Base-by-base conservation (phyloP, 1,284 basidiomycete genomes). In the Xerocomus nothofagi region DNA sequence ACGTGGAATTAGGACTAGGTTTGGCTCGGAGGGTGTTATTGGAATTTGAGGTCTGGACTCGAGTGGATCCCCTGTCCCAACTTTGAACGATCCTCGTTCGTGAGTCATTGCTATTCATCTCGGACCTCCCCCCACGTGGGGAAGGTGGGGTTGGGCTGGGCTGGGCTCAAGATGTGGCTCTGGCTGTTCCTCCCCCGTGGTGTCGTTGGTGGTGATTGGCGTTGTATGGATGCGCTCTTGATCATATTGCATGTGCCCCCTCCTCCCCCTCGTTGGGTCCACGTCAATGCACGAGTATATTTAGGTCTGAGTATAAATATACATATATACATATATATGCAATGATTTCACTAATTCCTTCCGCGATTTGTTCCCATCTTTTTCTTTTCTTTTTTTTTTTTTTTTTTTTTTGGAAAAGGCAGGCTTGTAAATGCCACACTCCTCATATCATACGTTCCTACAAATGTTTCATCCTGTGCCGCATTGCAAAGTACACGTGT, bases 321-420 rank as follows among this genome's bases (percentile, higher is more conserved):
- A n/a, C n/a, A n/a, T 62, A 56, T 39, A 57, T 31, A 50, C 27
- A 51, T 38, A 61, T 57, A 55, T 39, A 62, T 21, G 49, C 15
- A 34, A 49, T 41, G 20, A 37, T 27, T 44, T 48, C 30, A 29
- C 41, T 44, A 50, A 61, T 62, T 20, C n/a, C n/a, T n/a, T n/a
- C n/a, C 7, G 34, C 30, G 36, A 20, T 41, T 29, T 36, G n/a
- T n/a, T n/a, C n/a, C n/a, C n/a, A n/a, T 9, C 18, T 12, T n/a
- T 30, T 15, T 9, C 1, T 17, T 3, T 5, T 11, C 12, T 8
- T 11, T 40, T 15, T n/a, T 26, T 26, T 23, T 50, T 20, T 39
- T 8, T 18, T 21, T 33, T 39, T 32, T 30, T 26, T 29, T 59
- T 44, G 20, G 8, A 29, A 46, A 44, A 52, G n/a, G 6, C 15